Conservation (phyloP, 164 flowering plant species). For the Aristolochia contorta region DNA sequence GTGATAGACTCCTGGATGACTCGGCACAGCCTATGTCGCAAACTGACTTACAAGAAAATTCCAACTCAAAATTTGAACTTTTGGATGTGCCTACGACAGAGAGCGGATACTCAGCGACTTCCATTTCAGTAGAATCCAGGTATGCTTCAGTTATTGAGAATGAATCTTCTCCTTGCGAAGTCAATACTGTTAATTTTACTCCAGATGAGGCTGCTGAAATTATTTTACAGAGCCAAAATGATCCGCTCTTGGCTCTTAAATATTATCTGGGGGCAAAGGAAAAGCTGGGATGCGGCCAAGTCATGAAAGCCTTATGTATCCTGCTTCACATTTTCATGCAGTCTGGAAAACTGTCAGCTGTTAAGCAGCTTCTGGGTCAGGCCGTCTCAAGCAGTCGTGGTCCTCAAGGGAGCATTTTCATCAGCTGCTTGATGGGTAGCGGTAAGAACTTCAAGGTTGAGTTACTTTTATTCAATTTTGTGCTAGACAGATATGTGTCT, state of each 20-base stretch:
- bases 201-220: constrained; percentile 23
- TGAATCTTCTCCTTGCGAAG: neutral
- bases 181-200: constrained; percentile 1
- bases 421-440: constrained; percentile 28
- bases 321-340: constrained; percentile 41
- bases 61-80: no score
- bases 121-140: neutral
- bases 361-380: constrained; percentile 21
- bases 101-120: no score
- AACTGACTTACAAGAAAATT: no score
- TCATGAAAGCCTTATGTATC: constrained; percentile 34
- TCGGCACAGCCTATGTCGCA: no score
- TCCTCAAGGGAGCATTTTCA: constrained; percentile 15
- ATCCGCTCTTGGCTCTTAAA: constrained; percentile 31
- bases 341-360: constrained; percentile 4
- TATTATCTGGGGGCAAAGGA: constrained; percentile 27
- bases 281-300: constrained; percentile 22
- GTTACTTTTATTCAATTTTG: constrained; percentile 26
- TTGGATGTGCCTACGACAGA: no score
- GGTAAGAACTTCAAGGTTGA: constrained; percentile 26
- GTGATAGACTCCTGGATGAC: no score
- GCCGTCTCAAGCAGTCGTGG: constrained; percentile 18
- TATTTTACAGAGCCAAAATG: constrained; percentile 25
- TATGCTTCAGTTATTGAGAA: constrained; percentile 4
- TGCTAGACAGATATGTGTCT: constrained; percentile 37